These are phyloP conservation scores for Lentinula edodes DNA, from an alignment of 768 basidiomycete genomes.

Conservation along the genomic window DNA sequence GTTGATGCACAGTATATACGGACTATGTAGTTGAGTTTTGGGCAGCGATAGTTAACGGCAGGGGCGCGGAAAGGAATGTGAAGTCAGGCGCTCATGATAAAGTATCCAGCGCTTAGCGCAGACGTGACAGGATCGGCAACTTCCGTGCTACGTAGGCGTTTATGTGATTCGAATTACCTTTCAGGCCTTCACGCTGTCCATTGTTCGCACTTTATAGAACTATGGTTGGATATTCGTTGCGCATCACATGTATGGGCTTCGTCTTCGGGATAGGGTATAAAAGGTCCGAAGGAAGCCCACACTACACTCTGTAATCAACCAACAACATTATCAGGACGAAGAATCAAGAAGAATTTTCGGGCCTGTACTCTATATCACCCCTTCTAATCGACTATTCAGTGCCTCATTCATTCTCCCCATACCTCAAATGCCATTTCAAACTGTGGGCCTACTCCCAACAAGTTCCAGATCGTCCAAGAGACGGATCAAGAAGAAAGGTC, in stretches of 20 bases:
- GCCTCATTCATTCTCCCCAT: background rate
- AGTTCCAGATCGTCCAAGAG: background rate
- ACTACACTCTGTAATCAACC: background rate
- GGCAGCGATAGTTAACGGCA: no score
- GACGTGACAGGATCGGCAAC: no score
- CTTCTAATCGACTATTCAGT: no score
- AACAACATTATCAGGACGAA: no score
- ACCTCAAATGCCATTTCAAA: background rate
- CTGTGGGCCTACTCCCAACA: background rate
- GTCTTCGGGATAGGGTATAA: background rate
- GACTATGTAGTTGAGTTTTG: no score
- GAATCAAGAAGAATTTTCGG: background rate
- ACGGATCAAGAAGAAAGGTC: background rate
- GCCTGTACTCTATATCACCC: background rate
- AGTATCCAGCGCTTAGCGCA: no score
- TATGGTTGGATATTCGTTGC: background rate
- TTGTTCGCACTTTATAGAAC: background rate
- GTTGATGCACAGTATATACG: no score
- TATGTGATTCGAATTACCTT: background rate
- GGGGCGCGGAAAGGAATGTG: no score
- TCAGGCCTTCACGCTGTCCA: background rate
- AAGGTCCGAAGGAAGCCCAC: background rate
- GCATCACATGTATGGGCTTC: background rate
- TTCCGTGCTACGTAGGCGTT: no score
- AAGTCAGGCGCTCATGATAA: no score